Evolutionary conservation across 139 green algal species (phyloP), one percentile per base, ranked within the genome.

Genomic region (Bryopsis sp.): DNA sequence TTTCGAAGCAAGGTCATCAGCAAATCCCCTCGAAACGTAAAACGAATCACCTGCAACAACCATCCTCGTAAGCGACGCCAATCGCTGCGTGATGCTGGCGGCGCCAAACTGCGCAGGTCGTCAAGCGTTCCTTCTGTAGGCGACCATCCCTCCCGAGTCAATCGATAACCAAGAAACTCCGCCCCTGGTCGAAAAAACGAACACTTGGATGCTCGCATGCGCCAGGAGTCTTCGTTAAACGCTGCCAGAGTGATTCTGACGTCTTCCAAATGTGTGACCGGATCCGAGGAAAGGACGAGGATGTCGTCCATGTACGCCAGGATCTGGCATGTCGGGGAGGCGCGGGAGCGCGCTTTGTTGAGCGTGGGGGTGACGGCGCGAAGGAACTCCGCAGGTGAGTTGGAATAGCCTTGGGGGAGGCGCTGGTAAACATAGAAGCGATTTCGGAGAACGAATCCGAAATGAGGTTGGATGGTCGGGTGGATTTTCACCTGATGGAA

Each of bases 371-470:
- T 28, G 22, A 69, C 26, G 19, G 62, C 62, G 4, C 62, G 39
- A 4, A 69, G 37, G n/a, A 69, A 69, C n/a, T 69, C 62, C 4
- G 5, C 3, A 35, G 62, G 62, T 3, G 4, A 28, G 22, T 69
- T 69, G 5, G 35, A 37, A 57, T 69, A 69, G 3, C 62, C 62
- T 24, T 57, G 54, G 37, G 62, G 62, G 19, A 69, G n/a, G n/a
- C 39, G 35, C 19, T 37, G n/a, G 37, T 69, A 69, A 6, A n/a
- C 24, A 24, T 57, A 69, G 37, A 69, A 69, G 7, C 62, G 38
- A 4, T n/a, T n/a, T 3, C 7, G 3, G 3, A 69, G 35, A 39
- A 15, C 37, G 8, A 69, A 6, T 24, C 62, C 39, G 22, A 54
- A 50, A n/a, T 28, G 35, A 39, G 5, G 62, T 22, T 54, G 39